Base-by-base conservation (phyloP, 805 yeast genomes). In the Blastobotrys parvus region DNA sequence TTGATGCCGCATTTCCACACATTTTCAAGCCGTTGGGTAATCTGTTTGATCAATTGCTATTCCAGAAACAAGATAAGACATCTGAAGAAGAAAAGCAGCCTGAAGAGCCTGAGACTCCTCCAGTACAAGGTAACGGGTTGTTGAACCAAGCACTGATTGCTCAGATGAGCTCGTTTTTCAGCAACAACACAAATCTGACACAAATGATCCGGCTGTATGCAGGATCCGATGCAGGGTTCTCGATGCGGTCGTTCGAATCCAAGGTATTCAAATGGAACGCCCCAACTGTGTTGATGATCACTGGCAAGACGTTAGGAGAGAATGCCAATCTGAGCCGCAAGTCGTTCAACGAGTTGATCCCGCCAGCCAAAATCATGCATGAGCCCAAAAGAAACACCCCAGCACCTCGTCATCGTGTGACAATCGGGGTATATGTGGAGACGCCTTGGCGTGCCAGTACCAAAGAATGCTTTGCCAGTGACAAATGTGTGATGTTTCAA, bases 181-280 rank as follows among this genome's bases (percentile, higher is more conserved):
- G 63, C 37, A 48, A 52, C 4, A 38, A 46, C 10, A 44, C 54
- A 3, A 33, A 50, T 3, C 42, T 49, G 11, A 54, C 56, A 7
- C 47, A 59, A 27, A 45, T 83, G 42, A 68, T 76, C 35, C 77
- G 76, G 51, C 69, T 89, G 8, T 89, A 80, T 53, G 68, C 72
- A 6, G 96, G 94, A 0, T 65, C 86, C 7, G 81, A 76, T 38
- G 69, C 78, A 39, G 97, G 97, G 1, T 90, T 84, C 58, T 85
- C 95, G 0, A 85, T 89, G 73, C 66, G 94, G 23, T 82, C 95
- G 0, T 72, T 90, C 45, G 95, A 89, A 61, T 74, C 81, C 44
- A 85, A 80, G 49, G 82, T 82, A 0, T 77, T 86, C 67, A 86
- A 88, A 53, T 90, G 97, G 95, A 78, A 76, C 52, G 92, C 95